Evolutionary conservation across 2,329 filamentous ascomycete species (phyloP).

Genomic region (Pseudogymnoascus sp.): DNA sequence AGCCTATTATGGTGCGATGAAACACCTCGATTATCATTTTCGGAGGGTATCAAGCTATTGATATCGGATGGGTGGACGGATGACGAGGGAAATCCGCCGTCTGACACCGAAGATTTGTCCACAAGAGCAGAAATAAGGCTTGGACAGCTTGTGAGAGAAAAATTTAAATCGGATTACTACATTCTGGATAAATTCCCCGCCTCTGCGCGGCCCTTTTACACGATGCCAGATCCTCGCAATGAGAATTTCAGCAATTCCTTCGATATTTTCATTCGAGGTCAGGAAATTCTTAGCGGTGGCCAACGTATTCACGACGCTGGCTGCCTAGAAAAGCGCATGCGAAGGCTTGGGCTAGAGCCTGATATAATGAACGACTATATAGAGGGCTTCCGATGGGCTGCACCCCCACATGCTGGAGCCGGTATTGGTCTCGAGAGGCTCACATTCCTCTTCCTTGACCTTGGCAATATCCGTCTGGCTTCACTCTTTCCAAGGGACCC

Average conservation of each 20-base stretch:
- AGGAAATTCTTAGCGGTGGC: slow-evolving; percentile 86
- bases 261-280: slow-evolving; percentile 87
- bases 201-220: slow-evolving; percentile 81
- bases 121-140: slow-evolving; percentile 83
- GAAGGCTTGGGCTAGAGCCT: slow-evolving; percentile 63
- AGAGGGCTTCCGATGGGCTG: slow-evolving; percentile 77
- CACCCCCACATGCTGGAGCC: slow-evolving; percentile 81
- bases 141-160: slow-evolving; percentile 75
- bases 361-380: slow-evolving; percentile 87
- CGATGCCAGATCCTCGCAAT: slow-evolving; percentile 71
- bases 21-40: slow-evolving; percentile 73
- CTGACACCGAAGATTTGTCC: slow-evolving; percentile 68
- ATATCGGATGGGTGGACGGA: slow-evolving; percentile 68
- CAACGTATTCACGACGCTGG: slow-evolving; percentile 81
- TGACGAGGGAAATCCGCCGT: slow-evolving; percentile 64
- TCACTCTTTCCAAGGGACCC: slow-evolving; percentile 84
- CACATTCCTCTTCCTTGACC: slow-evolving; percentile 72
- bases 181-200: slow-evolving; percentile 88
- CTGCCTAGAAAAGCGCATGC: slow-evolving; percentile 70
- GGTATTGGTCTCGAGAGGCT: slow-evolving; percentile 87
- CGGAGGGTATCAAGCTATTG: slow-evolving; percentile 70
- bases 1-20: slow-evolving; percentile 81
- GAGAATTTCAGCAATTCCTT: slow-evolving; percentile 78
- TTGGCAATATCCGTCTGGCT: slow-evolving; percentile 83
- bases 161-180: slow-evolving; percentile 85